Evolutionary conservation across 2,329 filamentous ascomycete genomes (phyloP), one percentile per base, ranked within the genome.

Genomic region (Penicillium sp.): DNA sequence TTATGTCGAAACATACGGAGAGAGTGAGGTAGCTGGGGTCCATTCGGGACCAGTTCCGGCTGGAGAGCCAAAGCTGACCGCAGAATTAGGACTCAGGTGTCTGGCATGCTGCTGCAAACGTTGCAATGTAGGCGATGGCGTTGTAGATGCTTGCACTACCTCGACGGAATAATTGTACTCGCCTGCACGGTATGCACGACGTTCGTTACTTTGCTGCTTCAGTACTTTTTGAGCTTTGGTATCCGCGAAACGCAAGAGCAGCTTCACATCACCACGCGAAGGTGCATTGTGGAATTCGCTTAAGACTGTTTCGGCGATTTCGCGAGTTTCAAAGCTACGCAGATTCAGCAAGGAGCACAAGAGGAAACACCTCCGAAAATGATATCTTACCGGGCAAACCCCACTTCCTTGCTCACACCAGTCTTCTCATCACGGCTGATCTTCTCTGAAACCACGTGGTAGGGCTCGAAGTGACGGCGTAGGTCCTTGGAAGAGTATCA

Each of bases 201-300:
- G 90, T 72, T 96, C 92, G 29, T 94, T 92, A 41, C 93, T 97
- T 71, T 97, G 89, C 61, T 94, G 89, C 82, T 99, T 99, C 65
- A 99, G 82, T 71, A 94, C 86, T 80, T 99, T 99, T 76, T 99
- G 94, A 59, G 93, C 89, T 53, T 94, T 90, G 35, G 94, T 99
- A 70, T 99, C 94, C 60, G 95, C 93, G 73, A 96, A 99, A 62
- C 94, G 92, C 65, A 99, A 92, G 76, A 97, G 92, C 76, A 94
- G 85, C 60, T 92, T 87, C 62, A 94, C 85, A 26, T 88, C 86
- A 67, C 96, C 90, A 31, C 89, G 86, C 40, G 89, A 89, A 8
- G 90, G 83, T 27, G 84, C 79, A 61, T 94, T 93, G 75, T 96
- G 92, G 77, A 89, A 99, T 61, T 89, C 86, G 66, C 82, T 81